Evolutionary conservation across 192 early-diverging fungal genomes (phyloP), one percentile per base, ranked within the genome.

Genomic region (Powellomyces hirtus): DNA sequence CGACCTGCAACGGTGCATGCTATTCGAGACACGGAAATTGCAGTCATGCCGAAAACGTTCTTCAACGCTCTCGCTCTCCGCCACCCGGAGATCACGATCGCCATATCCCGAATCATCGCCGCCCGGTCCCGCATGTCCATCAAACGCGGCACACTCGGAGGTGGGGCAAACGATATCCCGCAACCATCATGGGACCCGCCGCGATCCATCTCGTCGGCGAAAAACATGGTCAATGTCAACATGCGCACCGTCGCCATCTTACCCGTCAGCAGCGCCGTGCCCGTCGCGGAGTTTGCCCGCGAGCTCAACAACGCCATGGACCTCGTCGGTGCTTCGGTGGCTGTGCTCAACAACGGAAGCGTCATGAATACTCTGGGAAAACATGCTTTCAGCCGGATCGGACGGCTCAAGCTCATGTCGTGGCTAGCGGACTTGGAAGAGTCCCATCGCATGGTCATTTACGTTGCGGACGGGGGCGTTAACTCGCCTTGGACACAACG

Each of bases 381-480:
- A 42, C 92, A 96, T 71, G 94, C 93, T 0, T 99, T 99, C 64
- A 88, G 84, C 38, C 79, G 90, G 45, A 84, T 99, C 30, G 97
- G 96, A 11, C 87, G 92, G 33, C 86, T 98, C n/a, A 96, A 97
- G 75, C 77, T 97, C 44, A 88, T 86, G 33, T 86, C 82, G 61
- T 99, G 96, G 96, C 75, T 99, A 37, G 90, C 91, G 4, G 97
- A 98, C 63, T 90, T 93, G 72, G 97, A 99, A 75, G 94, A 95
- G 70, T 82, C 80, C 30, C 83, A 88, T 44, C 79, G 94, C 1
- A 83, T 98, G 55, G 90, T 98, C 11, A 78, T 99, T 33, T 98
- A 97, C 70, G 89, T 99, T 42, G 97, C 97, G 0, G 97, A 99
- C 74, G 91, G 94, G 29, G 93, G 93, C 0, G 78, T 90, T 37